Conservation (phyloP, 2,329 filamentous ascomycete species). For the Beauveria varroae region DNA sequence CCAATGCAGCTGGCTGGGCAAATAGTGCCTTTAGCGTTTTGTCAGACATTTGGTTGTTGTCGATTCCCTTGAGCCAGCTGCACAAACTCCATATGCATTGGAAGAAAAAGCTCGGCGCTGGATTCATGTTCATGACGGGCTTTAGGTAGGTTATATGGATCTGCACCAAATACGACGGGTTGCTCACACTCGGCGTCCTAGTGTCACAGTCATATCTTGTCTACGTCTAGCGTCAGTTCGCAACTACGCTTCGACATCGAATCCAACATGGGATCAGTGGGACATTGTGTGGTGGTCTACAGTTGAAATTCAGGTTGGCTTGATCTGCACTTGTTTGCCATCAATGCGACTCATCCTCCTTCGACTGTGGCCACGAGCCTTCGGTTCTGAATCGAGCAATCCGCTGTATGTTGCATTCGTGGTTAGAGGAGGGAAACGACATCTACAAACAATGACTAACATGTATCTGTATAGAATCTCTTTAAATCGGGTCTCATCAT, state of each 20-base stretch:
- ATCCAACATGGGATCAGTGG: conserved; percentile 23
- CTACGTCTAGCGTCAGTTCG: conserved; percentile 23
- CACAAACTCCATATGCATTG: conserved; percentile 28
- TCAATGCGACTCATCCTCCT: conserved; percentile 21
- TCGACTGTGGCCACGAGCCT: background rate
- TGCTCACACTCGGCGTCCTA: conserved; percentile 1
- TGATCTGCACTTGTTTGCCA: conserved; percentile 27
- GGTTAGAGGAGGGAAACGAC: too few species aligned
- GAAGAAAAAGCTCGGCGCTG: conserved; percentile 35
- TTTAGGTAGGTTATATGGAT: conserved; percentile 20
- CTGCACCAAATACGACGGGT: too few species aligned
- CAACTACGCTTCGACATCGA: conserved; percentile 20
- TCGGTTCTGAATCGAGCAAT: background rate
- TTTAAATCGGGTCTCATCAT: background rate
- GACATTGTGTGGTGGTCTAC: conserved; percentile 23
- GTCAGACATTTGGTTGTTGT: conserved; percentile 39
- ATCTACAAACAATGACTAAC: background rate
- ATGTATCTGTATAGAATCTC: background rate
- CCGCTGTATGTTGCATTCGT: background rate
- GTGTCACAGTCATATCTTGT: conserved; percentile 24
- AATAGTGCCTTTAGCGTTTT: conserved; percentile 39
- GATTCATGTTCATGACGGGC: conserved; percentile 37
- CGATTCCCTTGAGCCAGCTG: conserved; percentile 35
- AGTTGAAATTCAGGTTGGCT: conserved; percentile 25
- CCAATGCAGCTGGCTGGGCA: conserved; percentile 38